Evolutionary conservation across 371 early-diverging fungal genomes (phyloP).

Genomic region (Actinomortierella ambigua): DNA sequence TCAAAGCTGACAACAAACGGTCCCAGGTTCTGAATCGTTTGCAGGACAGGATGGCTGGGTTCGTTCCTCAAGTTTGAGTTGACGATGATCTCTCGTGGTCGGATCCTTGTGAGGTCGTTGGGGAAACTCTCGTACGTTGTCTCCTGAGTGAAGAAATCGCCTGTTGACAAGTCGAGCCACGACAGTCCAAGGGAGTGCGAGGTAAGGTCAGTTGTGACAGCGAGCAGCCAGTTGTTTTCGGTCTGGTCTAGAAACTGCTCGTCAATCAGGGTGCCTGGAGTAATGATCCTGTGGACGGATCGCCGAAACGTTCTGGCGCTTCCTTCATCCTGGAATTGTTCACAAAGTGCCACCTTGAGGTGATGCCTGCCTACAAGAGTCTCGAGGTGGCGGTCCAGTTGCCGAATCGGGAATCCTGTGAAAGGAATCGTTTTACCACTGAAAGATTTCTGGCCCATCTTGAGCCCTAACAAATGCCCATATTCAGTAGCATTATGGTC

Average conservation of each 20-base stretch:
- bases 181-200: slow-evolving; percentile 69
- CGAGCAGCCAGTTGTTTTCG: slow-evolving; percentile 73
- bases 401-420: slow-evolving; percentile 80
- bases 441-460: slow-evolving; percentile 62
- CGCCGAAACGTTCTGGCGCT: slow-evolving; percentile 60
- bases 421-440: slow-evolving; percentile 57
- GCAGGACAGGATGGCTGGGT: slow-evolving; percentile 23
- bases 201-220: slow-evolving; percentile 47
- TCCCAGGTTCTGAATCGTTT: slow-evolving; percentile 19
- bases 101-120: slow-evolving; percentile 80
- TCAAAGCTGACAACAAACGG: slow-evolving; percentile 39
- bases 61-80: slow-evolving; percentile 37
- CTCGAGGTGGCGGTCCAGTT: slow-evolving; percentile 78
- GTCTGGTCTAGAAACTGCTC: slow-evolving; percentile 65
- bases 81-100: slow-evolving; percentile 83
- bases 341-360: slow-evolving; percentile 84
- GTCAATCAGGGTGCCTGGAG: slow-evolving; percentile 88
- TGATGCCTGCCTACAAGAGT: slow-evolving; percentile 71
- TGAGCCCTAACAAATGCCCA: slow-evolving; percentile 72
- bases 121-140: slow-evolving; percentile 54
- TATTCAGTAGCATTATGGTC: slow-evolving; percentile 75
- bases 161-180: slow-evolving; percentile 93
- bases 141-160: slow-evolving; percentile 79
- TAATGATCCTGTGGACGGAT: slow-evolving; percentile 79
- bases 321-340: slow-evolving; percentile 65